Conservation (phyloP, 768 basidiomycete genomes). For the Coprinopsis marcescibilis region DNA sequence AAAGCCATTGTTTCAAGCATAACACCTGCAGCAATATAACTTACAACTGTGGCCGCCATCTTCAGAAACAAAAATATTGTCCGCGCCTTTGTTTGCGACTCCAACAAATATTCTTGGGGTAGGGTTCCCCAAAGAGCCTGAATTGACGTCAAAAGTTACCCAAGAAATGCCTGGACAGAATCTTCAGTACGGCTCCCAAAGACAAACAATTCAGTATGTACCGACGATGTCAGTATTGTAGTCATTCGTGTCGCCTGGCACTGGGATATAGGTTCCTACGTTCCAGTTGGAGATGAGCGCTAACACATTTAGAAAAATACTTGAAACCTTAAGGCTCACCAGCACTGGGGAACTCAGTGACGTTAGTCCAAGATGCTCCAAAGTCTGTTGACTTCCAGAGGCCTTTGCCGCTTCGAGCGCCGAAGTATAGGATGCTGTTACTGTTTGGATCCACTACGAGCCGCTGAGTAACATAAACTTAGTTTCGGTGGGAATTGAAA, state of each 20-base stretch:
- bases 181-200: background rate
- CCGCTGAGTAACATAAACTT: conserved; percentile 30
- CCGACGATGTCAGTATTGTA: conserved; percentile 37
- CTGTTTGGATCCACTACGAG: conserved; percentile 58
- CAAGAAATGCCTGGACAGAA: conserved; percentile 42
- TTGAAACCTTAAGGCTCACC: conserved; percentile 29
- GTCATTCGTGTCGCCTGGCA: conserved; percentile 44
- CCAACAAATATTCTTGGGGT: conserved; percentile 66
- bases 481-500: too few relatives aligned
- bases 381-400: conserved; percentile 62
- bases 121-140: conserved; percentile 45
- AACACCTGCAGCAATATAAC: conserved; percentile 10
- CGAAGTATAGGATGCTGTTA: conserved; percentile 58
- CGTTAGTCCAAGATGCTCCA: conserved; percentile 53
- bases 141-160: conserved; percentile 58
- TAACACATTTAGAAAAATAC: background rate
- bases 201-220: conserved; percentile 10
- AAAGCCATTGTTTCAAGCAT: background rate
- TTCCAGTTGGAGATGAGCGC: background rate
- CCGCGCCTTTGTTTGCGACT: conserved; percentile 50
- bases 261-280: conserved; percentile 47
- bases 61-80: conserved; percentile 51
- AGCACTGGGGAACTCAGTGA: conserved; percentile 51
- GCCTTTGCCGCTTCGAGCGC: conserved; percentile 58
- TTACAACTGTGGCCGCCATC: conserved; percentile 54